A percentile compares a stretch with the other conserved stretches of the same genome.
Evolutionary conservation across 805 yeast genomes (phyloP).

Genomic region (Cyberlindnera maclurae): DNA sequence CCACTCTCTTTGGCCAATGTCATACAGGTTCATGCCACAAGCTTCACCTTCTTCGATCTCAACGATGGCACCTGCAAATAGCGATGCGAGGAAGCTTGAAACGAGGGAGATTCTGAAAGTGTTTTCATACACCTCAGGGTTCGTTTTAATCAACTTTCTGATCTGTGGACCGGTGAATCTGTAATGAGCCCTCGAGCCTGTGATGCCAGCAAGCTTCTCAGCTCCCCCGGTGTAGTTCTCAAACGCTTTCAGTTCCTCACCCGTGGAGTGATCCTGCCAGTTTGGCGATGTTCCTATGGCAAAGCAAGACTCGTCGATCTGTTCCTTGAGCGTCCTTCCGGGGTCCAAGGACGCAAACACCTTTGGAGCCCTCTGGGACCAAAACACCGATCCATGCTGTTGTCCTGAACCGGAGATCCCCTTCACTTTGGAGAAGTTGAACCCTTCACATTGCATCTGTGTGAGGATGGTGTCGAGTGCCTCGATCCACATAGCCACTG

Average conservation of each 20-base stretch:
- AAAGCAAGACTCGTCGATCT: conserved; percentile 44
- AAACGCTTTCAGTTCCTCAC: conserved; percentile 53
- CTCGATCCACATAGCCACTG: conserved; percentile 87
- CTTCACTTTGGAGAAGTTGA: conserved; percentile 52
- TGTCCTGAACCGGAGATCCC: conserved; percentile 85
- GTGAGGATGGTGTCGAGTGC: conserved; percentile 62
- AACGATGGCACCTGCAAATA: conserved; percentile 58
- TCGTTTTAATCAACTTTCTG: conserved; percentile 52
- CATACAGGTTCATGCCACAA: conserved; percentile 89
- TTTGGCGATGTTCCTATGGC: conserved; percentile 69
- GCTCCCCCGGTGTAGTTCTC: conserved; percentile 59
- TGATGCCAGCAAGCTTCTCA: conserved; percentile 48
- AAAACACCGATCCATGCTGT: conserved; percentile 87
- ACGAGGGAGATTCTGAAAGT: conserved; percentile 67
- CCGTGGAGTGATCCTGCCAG: conserved; percentile 94
- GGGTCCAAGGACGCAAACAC: conserved; percentile 33
- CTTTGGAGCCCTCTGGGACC: conserved; percentile 46
- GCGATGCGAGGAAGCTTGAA: conserved; percentile 68
- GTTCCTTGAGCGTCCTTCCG: conserved; percentile 33
- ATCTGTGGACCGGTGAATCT: conserved; percentile 93
- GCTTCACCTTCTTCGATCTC: conserved; percentile 79
- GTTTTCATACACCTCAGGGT: conserved; percentile 43
- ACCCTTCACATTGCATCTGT: conserved; percentile 39
- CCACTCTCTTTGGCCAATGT: conserved; percentile 50
- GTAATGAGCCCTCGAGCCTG: conserved; percentile 86